Evolutionary conservation across 2,329 filamentous ascomycete species (phyloP), one percentile per base, ranked within the genome.

Genomic region (Aureobasidium subglaciale): DNA sequence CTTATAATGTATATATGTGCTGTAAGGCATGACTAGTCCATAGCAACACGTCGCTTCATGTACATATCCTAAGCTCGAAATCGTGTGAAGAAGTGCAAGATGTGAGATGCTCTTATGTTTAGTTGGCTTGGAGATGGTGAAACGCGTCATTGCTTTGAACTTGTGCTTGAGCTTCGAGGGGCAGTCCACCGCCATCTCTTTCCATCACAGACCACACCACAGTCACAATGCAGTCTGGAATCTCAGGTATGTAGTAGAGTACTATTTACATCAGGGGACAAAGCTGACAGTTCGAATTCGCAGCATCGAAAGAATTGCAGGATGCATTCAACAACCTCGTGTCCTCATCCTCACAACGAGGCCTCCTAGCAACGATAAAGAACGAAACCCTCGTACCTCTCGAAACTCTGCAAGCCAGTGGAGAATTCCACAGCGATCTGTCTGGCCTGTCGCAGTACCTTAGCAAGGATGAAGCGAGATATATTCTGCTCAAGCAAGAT

Each of bases 221-320:
- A 56, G 30, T 49, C 64, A 79, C 63, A 55, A 90, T 90, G 87
- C 86, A 90, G 76, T 90, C 87, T 32, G 86, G 87, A 71, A 90
- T 90, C 63, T 82, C 85, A 72, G 86, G 86, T 86, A 76, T 49
- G 65, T 45, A 22, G 32, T 41, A 34, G 50, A 32, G 18, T 29
- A 32, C 5, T 9, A n/a, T 15, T 7, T n/a, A 11, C n/a, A 11
- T 16, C 34, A 3, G 7, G 5, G 1, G n/a, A 25, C 9, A 5
- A n/a, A 13, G 7, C 15, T 30, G 38, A 40, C 55, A 25, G 20
- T 58, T 54, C n/a, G n/a, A 25, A 22, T 2, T 24, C 25, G 45
- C 67, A 88, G 89, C 86, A 62, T 91, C 88, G 56, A 72, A 85
- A 72, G 88, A 92, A 78, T 85, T 93, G 59, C 80, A 84, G 67